Conservation (phyloP, 176 grass and related monocot genomes). For the Oryza meridionalis region DNA sequence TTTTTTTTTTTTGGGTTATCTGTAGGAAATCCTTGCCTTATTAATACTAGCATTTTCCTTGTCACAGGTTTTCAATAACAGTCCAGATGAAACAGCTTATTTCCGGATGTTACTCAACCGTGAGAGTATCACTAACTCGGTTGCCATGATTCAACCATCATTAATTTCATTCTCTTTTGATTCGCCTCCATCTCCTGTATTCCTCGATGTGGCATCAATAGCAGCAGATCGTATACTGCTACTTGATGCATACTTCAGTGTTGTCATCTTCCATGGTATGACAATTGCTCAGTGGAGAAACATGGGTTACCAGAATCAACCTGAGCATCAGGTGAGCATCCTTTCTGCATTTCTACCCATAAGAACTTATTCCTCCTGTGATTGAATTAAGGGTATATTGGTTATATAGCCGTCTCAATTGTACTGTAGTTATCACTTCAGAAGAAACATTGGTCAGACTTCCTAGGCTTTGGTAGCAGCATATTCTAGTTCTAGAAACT, state of each 20-base stretch:
- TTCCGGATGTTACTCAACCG: constrained; percentile 96
- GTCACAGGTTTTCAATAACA: constrained; percentile 97
- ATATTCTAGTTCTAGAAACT: background rate
- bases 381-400: background rate
- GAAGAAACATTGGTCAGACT: constrained; percentile 11
- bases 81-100: constrained; percentile 97
- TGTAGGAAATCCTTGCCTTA: constrained; percentile 12
- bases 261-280: constrained; percentile 98
- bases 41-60: constrained; percentile 33
- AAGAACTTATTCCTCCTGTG: background rate
- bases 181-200: constrained; percentile 76
- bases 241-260: constrained; percentile 97
- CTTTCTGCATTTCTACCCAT: background rate
- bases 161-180: constrained; percentile 92
- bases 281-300: constrained; percentile 99
- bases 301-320: constrained; percentile 96
- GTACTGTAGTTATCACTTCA: background rate
- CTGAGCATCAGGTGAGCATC: constrained; percentile 85
- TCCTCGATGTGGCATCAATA: constrained; percentile 95
- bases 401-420: constrained; percentile 1
- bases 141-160: constrained; percentile 97
- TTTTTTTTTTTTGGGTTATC: background rate
- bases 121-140: constrained; percentile 88
- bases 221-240: constrained; percentile 84
- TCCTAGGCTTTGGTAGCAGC: background rate